Evolutionary conservation across 306 rosid genomes (phyloP), one percentile per base, ranked within the genome.

Genomic region (Canavalia ensiformis): DNA sequence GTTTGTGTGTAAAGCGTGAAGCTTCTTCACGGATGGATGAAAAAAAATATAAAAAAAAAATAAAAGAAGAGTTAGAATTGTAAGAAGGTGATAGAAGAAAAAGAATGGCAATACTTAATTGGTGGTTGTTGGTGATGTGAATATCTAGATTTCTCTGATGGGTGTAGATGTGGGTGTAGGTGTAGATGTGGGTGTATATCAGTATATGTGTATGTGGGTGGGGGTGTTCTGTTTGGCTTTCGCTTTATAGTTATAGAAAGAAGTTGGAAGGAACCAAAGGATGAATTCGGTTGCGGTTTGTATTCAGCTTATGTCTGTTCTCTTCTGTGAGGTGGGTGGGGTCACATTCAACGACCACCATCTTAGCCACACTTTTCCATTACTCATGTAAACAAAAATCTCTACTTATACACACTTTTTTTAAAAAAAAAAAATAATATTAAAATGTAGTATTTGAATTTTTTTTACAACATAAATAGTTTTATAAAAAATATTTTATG

Each of bases 91-190:
- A 34, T 49, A 25, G 37, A 75, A 52, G 66, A 54, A 75, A 56
- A 75, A 56, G 41, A 80, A 79, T 50, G 85, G 82, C 70, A 72
- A 6, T 2, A 39, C 69, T 58, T 85, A 51, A 81, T 82, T 81
- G 86, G 84, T 72, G 13, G 77, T 54, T 57, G 78, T 54, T 57
- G 78, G 7, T 31, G 77, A 33, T 11, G 42, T 64, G 60, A 54
- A 70, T 12, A n/a, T 85, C 86, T 77, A 70, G 88, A 85, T 72
- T 77, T 65, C 50, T 70, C 47, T 35, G 7, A 30, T 34, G 42
- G 10, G 0, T 31, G 35, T 35, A 50, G 56, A 12, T 59, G 47
- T 10, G 39, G 10, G 33, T 50, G 74, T 79, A 18, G 25, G 25
- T 18, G 25, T 18, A 18, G 25, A 18, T 18, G 25, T 18, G 25